Evolutionary conservation across 306 rosid genomes (phyloP), one percentile per base, ranked within the genome.

Genomic region (Biancaea sappan): DNA sequence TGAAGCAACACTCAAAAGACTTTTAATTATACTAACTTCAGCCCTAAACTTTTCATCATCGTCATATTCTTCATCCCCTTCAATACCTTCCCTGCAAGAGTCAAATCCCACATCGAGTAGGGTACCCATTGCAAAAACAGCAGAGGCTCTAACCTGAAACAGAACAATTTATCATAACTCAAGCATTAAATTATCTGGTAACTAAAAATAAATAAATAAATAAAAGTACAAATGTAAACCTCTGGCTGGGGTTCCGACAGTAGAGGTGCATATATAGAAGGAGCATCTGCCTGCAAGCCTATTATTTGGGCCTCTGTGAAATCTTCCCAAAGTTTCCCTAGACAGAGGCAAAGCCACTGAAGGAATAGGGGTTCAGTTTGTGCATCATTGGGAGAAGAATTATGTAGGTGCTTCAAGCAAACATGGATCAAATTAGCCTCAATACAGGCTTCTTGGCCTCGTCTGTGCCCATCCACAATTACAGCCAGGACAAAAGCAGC

Each of bases 401-500:
- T 86, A 82, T 85, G 98, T 76, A 95, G 98, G 74, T 90, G 94
- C 84, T 72, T 92, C 86, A 95, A 86, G 88, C 99, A 95, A 60
- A 95, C 92, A 75, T 81, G 88, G 69, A 90, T 85, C 69, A 95
- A 56, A 77, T 85, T 89, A 62, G 91, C 92, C 83, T 92, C 94
- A 67, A 90, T 74, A 85, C 98, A 95, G 59, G 94, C 99, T 89
- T 95, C 98, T 84, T 95, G 98, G 59, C 99, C 99, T 35, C 93
- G 86, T 74, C 90, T 84, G 84, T 95, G 97, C 48, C 94, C 96
- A 79, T 95, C 99, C 73, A 95, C 97, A 75, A 92, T 95, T 63
- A 92, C 98, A 40, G 99, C 99, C 84, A 95, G 86, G 79, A 95
- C 97, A 81, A 92, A 95, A 32, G 99, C 99, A 77, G 99, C 97